These are phyloP conservation scores for Dissophora ornata DNA, from an alignment of 192 early-diverging fungal species.

Conservation along the genomic window DNA sequence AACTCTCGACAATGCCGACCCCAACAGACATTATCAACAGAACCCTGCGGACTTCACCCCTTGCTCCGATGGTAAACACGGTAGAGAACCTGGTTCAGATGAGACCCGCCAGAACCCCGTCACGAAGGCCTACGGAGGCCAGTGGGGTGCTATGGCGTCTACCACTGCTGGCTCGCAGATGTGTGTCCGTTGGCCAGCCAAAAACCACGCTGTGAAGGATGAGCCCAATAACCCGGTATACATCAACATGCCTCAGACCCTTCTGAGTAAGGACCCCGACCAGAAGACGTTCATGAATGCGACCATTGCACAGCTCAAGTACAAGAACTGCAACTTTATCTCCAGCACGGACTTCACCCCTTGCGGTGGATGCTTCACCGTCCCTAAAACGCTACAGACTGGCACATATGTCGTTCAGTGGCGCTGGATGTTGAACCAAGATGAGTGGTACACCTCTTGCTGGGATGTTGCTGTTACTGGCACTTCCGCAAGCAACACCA, in stretches of 20 bases:
- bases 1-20: conserved; percentile 18
- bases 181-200: conserved; percentile 51
- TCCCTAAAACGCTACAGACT: conserved; percentile 4
- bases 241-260: conserved; percentile 39
- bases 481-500: background rate
- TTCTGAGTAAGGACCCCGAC: conserved; percentile 17
- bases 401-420: conserved; percentile 42
- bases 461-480: conserved; percentile 31
- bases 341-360: conserved; percentile 11
- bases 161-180: conserved; percentile 18
- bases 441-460: conserved; percentile 48
- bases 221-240: conserved; percentile 22
- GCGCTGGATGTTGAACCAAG: conserved; percentile 39
- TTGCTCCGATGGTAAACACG: conserved; percentile 25
- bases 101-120: conserved; percentile 49
- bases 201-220: conserved; percentile 43
- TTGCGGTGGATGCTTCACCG: conserved; percentile 38
- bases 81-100: conserved; percentile 21
- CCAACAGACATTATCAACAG: conserved; percentile 47
- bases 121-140: conserved; percentile 28
- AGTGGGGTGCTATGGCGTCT: conserved; percentile 18
- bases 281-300: conserved; percentile 18
- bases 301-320: conserved; percentile 26
- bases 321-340: conserved; percentile 34
- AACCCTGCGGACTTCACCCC: conserved; percentile 12